Evolutionary conservation across 129 eudicot species (phyloP), one percentile per base, ranked within the genome.

Genomic region (Saussurea involucrata): DNA sequence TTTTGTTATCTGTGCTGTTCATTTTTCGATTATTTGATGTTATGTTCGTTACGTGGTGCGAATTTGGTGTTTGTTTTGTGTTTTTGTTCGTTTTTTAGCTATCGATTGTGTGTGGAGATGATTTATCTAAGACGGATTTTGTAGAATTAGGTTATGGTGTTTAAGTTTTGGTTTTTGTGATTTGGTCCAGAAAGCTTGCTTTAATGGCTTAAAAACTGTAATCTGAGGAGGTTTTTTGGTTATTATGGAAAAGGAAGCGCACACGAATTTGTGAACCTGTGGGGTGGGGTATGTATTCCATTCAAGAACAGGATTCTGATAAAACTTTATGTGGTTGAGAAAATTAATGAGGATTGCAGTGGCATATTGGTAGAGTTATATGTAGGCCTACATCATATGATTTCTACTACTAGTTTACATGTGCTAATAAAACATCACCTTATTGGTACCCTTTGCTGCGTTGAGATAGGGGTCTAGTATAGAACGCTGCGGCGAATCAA

Each of bases 11-110:
- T 68, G 28, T 20, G 44, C 10, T 22, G 70, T 34, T n/a, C 58
- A 24, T 42, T 20, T 29, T 49, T 49, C 20, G 6, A 17, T 0
- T 46, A 49, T 55, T 55, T 55, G 63, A n/a, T 55, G 63, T 17
- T 55, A 8, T 60, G 65, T 60, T 58, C 4, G 24, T 6, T 21
- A 6, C 4, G 60, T 60, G 25, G 25, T 18, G 33, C 13, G 65
- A 40, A 64, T 79, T 79, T 63, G 78, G 9, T 71, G 77, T 32
- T 75, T 25, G 4, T n/a, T 15, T 25, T 24, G 6, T 13, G 34
- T 32, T 13, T 57, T 21, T 68, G 3, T 68, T 6, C n/a, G 34
- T 34, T 11, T 8, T 67, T 8, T 8, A 68, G 53, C 37, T 68
- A 8, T 37, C 32, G 24, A 68, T 34, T 22, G 28, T 68, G 72